Base-by-base conservation (phyloP, 2,329 filamentous ascomycete species). In the Tympanopsis confertula region DNA sequence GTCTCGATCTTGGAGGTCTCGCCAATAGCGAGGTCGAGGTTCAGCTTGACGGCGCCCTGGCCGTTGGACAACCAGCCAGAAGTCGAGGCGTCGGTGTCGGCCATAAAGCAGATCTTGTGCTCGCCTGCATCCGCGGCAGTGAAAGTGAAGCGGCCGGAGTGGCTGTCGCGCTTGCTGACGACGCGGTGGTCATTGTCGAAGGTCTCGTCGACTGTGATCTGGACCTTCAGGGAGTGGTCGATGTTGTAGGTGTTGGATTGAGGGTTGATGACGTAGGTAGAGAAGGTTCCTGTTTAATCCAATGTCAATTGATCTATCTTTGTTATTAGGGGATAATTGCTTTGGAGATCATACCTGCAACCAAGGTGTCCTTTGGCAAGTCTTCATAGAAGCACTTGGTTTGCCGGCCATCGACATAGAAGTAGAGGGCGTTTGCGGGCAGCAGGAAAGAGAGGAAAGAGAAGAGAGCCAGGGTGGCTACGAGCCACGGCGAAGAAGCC, bases 301-400 rank as follows among this genome's bases (percentile, higher is more conserved):
- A 7, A 33, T 7, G 7, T 10, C 30, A 10, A 33, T 13, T 33
- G 7, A 10, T 10, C 24, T 10, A 28, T 28, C 12, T 7, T 17
- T 33, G 10, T 13, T 17, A 7, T 13, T 13, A 33, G 10, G 7
- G 17, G 15, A 33, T 13, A 12, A 7, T 12, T 7, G 7, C 12
- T 10, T 7, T 10, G 7, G 30, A 7, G 10, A 13, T 12, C 30
- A 18, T 33, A 33, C 30, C 81, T 47, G 83, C 79, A 37, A 86
- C 79, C 30, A 86, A 59, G 20, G 81, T 85, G 58, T 83, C 80
- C 61, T 84, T 83, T 32, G 81, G 78, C 42, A 85, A 65, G 58
- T 85, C 80, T 62, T 86, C 81, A 57, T 77, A 83, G 68, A 86
- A 85, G 59, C 81, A 86, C 61, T 82, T 85, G 45, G 76, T 74